Evolutionary conservation across 2,329 filamentous ascomycete species (phyloP).

Genomic region (Eutypella sp.): DNA sequence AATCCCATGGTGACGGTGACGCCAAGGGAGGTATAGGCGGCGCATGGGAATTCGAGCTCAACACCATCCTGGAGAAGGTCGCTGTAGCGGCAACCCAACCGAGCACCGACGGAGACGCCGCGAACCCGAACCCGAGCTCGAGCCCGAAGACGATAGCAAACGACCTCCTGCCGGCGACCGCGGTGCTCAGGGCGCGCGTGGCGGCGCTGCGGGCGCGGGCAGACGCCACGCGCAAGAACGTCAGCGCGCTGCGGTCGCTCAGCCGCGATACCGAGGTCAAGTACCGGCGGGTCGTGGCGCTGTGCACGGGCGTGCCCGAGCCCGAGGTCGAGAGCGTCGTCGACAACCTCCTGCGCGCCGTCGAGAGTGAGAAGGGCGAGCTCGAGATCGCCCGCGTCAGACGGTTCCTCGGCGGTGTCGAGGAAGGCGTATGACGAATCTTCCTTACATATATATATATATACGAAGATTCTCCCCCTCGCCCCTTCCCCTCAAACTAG

Average conservation of each 20-base stretch:
- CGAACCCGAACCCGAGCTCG: background rate
- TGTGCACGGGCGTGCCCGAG: constrained; percentile 79
- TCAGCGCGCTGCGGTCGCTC: constrained; percentile 67
- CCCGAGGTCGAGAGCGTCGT: constrained; percentile 75
- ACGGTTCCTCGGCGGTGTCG: constrained; percentile 75
- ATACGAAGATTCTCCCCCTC: too few relatives aligned
- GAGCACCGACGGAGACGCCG: constrained; percentile 25
- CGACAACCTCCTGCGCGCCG: constrained; percentile 74
- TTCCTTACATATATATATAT: too few relatives aligned
- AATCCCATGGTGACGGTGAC: too few relatives aligned
- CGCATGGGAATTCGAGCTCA: constrained; percentile 52
- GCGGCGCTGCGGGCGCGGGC: constrained; percentile 68
- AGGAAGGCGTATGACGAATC: constrained; percentile 55
- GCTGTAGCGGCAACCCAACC: constrained; percentile 4
- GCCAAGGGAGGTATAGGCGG: constrained; percentile 31
- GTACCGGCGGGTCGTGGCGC: constrained; percentile 80
- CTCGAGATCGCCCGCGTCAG: constrained; percentile 72
- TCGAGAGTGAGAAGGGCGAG: constrained; percentile 79
- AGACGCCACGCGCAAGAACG: constrained; percentile 59
- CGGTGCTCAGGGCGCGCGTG: constrained; percentile 61
- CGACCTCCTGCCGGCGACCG: constrained; percentile 57
- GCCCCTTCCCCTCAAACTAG: too few relatives aligned
- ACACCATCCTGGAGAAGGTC: constrained; percentile 35
- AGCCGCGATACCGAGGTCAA: constrained; percentile 82
- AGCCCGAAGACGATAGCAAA: constrained; percentile 26